phyloP scores from a whole-genome alignment of 2,329 filamentous ascomycete genomes.

The Mollisia scopiformis region DNA sequence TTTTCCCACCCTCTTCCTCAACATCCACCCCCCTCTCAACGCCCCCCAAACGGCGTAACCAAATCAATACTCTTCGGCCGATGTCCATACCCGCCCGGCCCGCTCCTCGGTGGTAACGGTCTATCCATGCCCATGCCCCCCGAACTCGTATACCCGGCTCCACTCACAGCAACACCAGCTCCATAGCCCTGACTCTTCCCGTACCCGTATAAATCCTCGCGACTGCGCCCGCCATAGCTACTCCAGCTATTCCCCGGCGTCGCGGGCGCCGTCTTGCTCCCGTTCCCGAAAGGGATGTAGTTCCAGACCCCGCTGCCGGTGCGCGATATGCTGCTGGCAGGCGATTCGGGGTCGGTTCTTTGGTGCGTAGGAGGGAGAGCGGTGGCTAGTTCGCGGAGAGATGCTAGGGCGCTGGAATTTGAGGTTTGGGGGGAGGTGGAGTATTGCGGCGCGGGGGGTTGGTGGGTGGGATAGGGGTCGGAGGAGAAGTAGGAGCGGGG shows the following conservation, averaged over 20 bases:
- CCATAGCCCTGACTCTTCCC: constrained; percentile 19
- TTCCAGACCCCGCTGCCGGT: constrained; percentile 33
- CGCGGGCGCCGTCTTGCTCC: constrained; percentile 20
- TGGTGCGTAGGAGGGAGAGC: too few species aligned
- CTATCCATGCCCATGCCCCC: constrained; percentile 48
- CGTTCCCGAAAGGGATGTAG: constrained; percentile 34
- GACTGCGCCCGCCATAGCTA: constrained; percentile 23
- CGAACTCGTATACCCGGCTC: constrained; percentile 34
- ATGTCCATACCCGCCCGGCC: constrained; percentile 53
- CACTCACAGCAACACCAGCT: too few species aligned
- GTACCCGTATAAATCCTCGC: constrained; percentile 29
- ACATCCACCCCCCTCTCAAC: too few species aligned
- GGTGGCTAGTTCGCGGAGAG: constrained; percentile 32
- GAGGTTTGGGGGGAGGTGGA: constrained; percentile 6
- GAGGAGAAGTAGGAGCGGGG: constrained; percentile 56
- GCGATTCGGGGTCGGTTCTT: constrained; percentile 22
- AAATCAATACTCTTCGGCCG: constrained; percentile 66
- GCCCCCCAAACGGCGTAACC: constrained; percentile 51
- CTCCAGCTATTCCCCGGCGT: constrained; percentile 33
- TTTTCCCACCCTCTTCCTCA: too few species aligned
- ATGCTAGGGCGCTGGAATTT: constrained; percentile 30
- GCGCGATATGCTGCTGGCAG: constrained; percentile 24
- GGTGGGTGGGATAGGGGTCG: constrained; percentile 43
- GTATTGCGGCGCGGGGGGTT: constrained; percentile 43
- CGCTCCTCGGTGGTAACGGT: constrained; percentile 56